Conservation (phyloP, 1,284 basidiomycete species). For the Polyporus tsugae region DNA sequence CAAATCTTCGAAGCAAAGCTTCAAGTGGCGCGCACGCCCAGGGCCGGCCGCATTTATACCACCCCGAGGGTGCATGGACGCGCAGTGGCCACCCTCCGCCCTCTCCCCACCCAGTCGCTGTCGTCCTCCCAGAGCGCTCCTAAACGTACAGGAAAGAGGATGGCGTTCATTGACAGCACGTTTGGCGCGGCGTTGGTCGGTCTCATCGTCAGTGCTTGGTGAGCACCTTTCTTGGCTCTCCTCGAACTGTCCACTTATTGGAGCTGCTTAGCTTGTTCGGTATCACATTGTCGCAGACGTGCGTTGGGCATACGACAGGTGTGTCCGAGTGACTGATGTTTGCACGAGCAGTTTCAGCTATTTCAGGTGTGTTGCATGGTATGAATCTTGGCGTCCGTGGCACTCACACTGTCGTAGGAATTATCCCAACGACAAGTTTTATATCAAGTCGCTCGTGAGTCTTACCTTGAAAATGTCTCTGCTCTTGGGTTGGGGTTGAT, state of each 20-base stretch:
- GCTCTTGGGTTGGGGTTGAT: not conserved
- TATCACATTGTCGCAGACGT: conserved; percentile 42
- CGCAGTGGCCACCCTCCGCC: conserved; percentile 9
- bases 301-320: not conserved
- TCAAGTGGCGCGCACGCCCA: conserved; percentile 8
- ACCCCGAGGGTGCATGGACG: not conserved
- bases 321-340: not conserved
- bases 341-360: conserved; percentile 31
- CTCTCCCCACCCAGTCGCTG: not conserved
- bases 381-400: not conserved
- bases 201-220: conserved; percentile 39
- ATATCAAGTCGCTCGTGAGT: conserved; percentile 36
- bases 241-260: not conserved
- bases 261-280: conserved; percentile 37
- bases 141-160: conserved; percentile 11
- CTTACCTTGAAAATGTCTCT: not conserved
- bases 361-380: conserved; percentile 27
- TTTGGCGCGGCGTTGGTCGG: conserved; percentile 40
- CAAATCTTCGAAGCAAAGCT: not conserved
- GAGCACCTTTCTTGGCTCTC: conserved; percentile 18
- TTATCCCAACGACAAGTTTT: conserved; percentile 33
- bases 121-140: not conserved
- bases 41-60: conserved; percentile 12
- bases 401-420: conserved; percentile 20
- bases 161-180: conserved; percentile 35